phyloP scores from a whole-genome alignment of 2,329 filamentous ascomycete species.

The Penicillium digitatum region DNA sequence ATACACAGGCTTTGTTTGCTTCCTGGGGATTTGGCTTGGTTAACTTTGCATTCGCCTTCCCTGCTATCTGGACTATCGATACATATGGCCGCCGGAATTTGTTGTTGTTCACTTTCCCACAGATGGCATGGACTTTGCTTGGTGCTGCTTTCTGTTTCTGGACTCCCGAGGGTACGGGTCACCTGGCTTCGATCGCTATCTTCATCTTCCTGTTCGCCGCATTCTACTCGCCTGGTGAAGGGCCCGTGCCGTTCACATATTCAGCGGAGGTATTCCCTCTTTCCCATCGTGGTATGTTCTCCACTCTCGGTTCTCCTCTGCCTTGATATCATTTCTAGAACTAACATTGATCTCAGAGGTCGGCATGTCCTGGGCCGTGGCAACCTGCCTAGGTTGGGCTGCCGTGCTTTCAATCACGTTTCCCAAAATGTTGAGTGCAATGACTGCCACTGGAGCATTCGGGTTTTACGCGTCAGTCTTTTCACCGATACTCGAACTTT shows the following conservation, averaged over 20 bases:
- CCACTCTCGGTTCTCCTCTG: conserved; percentile 8
- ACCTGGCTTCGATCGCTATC: conserved; percentile 54
- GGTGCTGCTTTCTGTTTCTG: conserved; percentile 59
- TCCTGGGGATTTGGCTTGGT: conserved; percentile 64
- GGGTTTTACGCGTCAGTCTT: conserved; percentile 53
- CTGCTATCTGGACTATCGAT: conserved; percentile 63
- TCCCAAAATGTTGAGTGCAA: conserved; percentile 45
- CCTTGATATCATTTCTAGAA: conserved; percentile 6
- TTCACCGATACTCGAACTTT: background rate
- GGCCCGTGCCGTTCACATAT: conserved; percentile 52
- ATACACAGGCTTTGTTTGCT: conserved; percentile 56
- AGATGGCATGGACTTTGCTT: conserved; percentile 65
- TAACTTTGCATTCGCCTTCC: conserved; percentile 64
- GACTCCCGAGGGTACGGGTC: conserved; percentile 44
- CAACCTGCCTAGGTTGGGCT: conserved; percentile 49
- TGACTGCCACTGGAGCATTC: conserved; percentile 55
- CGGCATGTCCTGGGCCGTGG: conserved; percentile 46
- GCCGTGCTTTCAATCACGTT: conserved; percentile 50
- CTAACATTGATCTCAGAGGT: conserved; percentile 39
- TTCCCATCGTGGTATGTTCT: conserved; percentile 48
- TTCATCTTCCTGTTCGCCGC: conserved; percentile 64
- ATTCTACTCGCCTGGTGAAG: conserved; percentile 63
- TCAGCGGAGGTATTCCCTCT: conserved; percentile 55
- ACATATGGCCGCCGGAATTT: conserved; percentile 62
- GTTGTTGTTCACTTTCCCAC: conserved; percentile 62